phyloP scores from a whole-genome alignment of 2,329 filamentous ascomycete genomes.

The Botryosphaeria dothidea region DNA sequence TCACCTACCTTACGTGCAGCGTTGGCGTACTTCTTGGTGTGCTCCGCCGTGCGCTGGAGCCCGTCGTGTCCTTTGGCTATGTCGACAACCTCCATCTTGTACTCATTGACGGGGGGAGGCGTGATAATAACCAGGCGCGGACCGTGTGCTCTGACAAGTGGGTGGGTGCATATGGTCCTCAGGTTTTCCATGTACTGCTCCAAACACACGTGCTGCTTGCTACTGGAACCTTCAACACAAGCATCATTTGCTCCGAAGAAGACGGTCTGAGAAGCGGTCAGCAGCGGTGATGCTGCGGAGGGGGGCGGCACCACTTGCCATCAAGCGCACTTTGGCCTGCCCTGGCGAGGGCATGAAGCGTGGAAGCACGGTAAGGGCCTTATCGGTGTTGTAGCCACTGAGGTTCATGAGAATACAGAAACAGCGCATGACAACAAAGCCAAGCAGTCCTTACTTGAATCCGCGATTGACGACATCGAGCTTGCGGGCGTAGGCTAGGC shows the following conservation, averaged over 20 bases:
- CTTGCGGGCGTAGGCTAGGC: slow-evolving; percentile 69
- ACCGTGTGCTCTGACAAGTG: slow-evolving; percentile 66
- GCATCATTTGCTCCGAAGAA: slow-evolving; percentile 93
- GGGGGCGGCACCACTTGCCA: slow-evolving; percentile 48
- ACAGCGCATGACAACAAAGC: neutral
- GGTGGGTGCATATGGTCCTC: slow-evolving; percentile 69
- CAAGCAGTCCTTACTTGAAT: slow-evolving; percentile 54
- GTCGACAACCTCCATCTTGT: slow-evolving; percentile 58
- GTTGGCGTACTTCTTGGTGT: slow-evolving; percentile 64
- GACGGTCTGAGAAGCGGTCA: slow-evolving; percentile 57
- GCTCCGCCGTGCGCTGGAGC: slow-evolving; percentile 57
- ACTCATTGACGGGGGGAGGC: slow-evolving; percentile 81
- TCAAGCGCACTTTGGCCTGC: slow-evolving; percentile 62
- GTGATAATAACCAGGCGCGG: slow-evolving; percentile 76
- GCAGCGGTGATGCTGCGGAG: neutral
- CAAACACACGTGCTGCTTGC: slow-evolving; percentile 76
- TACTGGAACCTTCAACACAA: slow-evolving; percentile 62
- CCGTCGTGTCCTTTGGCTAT: slow-evolving; percentile 37
- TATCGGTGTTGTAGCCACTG: slow-evolving; percentile 78
- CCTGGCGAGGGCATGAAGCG: slow-evolving; percentile 69
- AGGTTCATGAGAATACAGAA: neutral
- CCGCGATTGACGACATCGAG: slow-evolving; percentile 89
- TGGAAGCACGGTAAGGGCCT: slow-evolving; percentile 69
- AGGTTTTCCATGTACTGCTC: slow-evolving; percentile 74
- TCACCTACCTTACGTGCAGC: slow-evolving; percentile 65